Evolutionary conservation across 1,284 basidiomycete species (phyloP), one percentile per base, ranked within the genome.

Genomic region (Puccinia triticina): DNA sequence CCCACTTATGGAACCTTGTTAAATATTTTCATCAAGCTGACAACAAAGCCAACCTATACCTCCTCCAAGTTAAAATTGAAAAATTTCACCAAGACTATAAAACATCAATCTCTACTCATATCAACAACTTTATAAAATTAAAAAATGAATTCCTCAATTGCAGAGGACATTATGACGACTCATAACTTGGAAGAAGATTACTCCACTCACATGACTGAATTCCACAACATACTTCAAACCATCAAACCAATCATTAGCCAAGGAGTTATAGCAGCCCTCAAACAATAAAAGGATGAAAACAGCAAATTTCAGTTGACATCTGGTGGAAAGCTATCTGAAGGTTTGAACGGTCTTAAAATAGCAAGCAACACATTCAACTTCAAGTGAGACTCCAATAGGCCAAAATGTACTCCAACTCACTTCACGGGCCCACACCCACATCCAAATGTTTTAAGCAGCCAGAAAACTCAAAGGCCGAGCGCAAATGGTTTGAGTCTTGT

Each of bases 201-300:
- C 18, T 66, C 1, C 32, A n/a, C 18, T 66, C 61, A n/a, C n/a
- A n/a, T n/a, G n/a, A 23, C 5, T 66, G 11, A 7, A 66, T 14
- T 1, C 11, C 1, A 18, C 34, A 21, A 66, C 5, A 66, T 66
- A 5, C 18, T 66, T 0, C 5, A 18, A 21, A 66, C 5, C 8
- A 8, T 21, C 34, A 66, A 40, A 40, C 61, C 61, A 18, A 66
- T 66, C 11, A 66, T 1, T 3, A 66, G 14, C 34, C 5, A 40
- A 66, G 8, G 34, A 0, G 34, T 66, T 0, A 40, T 40, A 18
- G 26, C 34, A 0, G 61, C 61, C 21, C 34, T 66, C 16, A 66
- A 40, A 66, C 34, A 40, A 66, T 66, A 66, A 23, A 34, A 66
- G 23, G 61, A 66, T 11, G 59, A 64, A 16, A 64, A 64, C n/a